Base-by-base conservation (phyloP, 208 protist genomes). In the Leishmania braziliensis region DNA sequence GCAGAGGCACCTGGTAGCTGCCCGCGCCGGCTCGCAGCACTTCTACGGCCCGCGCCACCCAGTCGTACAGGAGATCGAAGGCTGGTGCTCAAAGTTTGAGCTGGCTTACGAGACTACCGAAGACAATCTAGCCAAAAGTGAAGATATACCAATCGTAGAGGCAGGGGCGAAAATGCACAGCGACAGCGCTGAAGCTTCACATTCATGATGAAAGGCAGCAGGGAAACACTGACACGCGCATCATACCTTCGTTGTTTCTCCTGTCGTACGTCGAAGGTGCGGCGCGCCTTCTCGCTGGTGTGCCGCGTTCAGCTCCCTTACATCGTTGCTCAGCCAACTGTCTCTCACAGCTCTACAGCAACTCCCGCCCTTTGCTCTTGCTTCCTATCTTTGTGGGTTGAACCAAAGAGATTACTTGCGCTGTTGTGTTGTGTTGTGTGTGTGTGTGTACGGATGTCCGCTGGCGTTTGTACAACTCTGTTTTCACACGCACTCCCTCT, bases 21-120 rank as follows among this genome's bases (percentile, higher is more conserved):
- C 95, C 16, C 86, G 90, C 16, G 75, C 71, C 5, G 86, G 70
- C 51, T 91, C 84, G 39, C 91, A 96, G 80, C 79, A 70, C 54
- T 95, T 97, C 65, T 95, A 95, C 84, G 95, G 95, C 53, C 79
- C 82, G 10, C 87, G 87, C 20, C 95, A 98, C 83, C 93, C 95
- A 26, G 86, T 95, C n/a, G 91, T 95, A 51, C 79, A 84, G 65
- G 94, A 97, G 74, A 93, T 97, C 48, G 91, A 97, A 75, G 78
- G 84, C 43, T 97, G 93, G 92, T 91, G 90, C 46, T 71, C 85
- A 9, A 85, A 82, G 79, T 97, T 97, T 80, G 89, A 84, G n/a
- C 80, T 97, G 77, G 39, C 68, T 20, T 88, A 84, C 63, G 72
- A 77, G 23, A 71, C 26, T 33, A 58, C 33, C 16, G 78, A 70